Percentiles rank a stretch among this genome's conserved stretches.
phyloP scores from a whole-genome alignment of 2,329 filamentous ascomycete genomes.

The Leptoxyphium fumago region DNA sequence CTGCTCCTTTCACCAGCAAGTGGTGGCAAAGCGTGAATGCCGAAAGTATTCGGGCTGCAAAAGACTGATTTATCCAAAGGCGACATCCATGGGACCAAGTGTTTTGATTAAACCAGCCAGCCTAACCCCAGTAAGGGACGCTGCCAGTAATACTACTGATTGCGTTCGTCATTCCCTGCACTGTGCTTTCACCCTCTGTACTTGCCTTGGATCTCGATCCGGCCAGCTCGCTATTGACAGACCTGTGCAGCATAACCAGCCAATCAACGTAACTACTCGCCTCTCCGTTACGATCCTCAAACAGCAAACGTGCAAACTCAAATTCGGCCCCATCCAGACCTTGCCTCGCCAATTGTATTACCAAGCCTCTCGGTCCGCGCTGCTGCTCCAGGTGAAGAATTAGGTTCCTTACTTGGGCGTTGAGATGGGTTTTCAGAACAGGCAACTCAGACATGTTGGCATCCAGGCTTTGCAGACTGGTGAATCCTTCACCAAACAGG shows the following conservation, averaged over 20 bases:
- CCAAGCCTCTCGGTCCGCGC: slow-evolving; percentile 74
- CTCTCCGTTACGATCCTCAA: slow-evolving; percentile 95
- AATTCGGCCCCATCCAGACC: slow-evolving; percentile 90
- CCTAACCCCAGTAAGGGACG: slow-evolving; percentile 15
- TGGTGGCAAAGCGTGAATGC: too few species aligned
- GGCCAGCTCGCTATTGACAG: slow-evolving; percentile 49
- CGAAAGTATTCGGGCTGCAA: too few species aligned
- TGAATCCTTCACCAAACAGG: slow-evolving; percentile 67
- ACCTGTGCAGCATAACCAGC: slow-evolving; percentile 87
- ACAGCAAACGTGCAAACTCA: slow-evolving; percentile 79
- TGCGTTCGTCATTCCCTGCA: slow-evolving; percentile 13
- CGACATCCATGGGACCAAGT: too few species aligned
- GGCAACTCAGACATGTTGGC: slow-evolving; percentile 69
- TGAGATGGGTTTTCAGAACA: slow-evolving; percentile 78
- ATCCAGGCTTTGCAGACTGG: slow-evolving; percentile 60
- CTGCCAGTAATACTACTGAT: slow-evolving; percentile 17
- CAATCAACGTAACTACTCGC: slow-evolving; percentile 97
- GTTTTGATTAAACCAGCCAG: background rate
- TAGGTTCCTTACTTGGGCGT: slow-evolving; percentile 88
- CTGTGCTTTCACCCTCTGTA: slow-evolving; percentile 8
- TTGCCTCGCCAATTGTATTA: slow-evolving; percentile 80
- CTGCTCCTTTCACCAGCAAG: too few species aligned
- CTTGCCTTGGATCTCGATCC: slow-evolving; percentile 16
- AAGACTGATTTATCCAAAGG: too few species aligned
- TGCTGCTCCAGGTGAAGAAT: slow-evolving; percentile 69